Percentiles rank a stretch among this genome's conserved stretches.
Evolutionary conservation across 2,329 filamentous ascomycete species (phyloP).

Genomic region (Apiospora sp.): DNA sequence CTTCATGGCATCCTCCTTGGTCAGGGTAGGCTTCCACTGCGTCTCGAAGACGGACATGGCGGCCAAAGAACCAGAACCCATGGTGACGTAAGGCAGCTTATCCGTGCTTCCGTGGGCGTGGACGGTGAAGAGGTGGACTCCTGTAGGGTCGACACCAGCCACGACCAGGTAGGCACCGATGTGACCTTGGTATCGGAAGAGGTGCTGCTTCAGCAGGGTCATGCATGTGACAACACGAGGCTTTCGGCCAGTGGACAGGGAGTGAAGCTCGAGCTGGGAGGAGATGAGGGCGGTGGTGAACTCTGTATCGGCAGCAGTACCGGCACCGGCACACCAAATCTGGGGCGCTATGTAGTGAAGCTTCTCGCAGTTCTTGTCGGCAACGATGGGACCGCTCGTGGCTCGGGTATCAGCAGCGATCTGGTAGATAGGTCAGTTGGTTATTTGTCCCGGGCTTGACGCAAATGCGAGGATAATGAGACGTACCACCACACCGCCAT

Average conservation of each 20-base stretch:
- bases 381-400: slow-evolving; percentile 96
- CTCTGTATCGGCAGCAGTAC: slow-evolving; percentile 97
- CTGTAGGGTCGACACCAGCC: slow-evolving; percentile 94
- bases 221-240: slow-evolving; percentile 98
- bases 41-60: slow-evolving; percentile 99
- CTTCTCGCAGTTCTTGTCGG: slow-evolving; percentile 99
- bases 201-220: slow-evolving; percentile 99
- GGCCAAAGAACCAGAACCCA: slow-evolving; percentile 94
- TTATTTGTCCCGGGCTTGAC: not conserved
- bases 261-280: slow-evolving; percentile 96
- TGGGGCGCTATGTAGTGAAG: slow-evolving; percentile 98
- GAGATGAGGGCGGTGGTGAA: slow-evolving; percentile 99
- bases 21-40: slow-evolving; percentile 84
- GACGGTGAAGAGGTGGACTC: slow-evolving; percentile 94
- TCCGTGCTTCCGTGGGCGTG: slow-evolving; percentile 98
- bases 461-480: not conserved
- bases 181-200: slow-evolving; percentile 97
- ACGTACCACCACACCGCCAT: slow-evolving; percentile 92
- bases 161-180: slow-evolving; percentile 98
- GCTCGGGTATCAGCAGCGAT: slow-evolving; percentile 98
- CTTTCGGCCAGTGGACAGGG: slow-evolving; percentile 94
- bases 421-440: slow-evolving; percentile 50
- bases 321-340: slow-evolving; percentile 98
- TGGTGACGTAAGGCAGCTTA: slow-evolving; percentile 98
- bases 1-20: slow-evolving; percentile 73